Base-by-base conservation (phyloP, 148 eudicot genomes). In the Mesembryanthemum crystallinum region DNA sequence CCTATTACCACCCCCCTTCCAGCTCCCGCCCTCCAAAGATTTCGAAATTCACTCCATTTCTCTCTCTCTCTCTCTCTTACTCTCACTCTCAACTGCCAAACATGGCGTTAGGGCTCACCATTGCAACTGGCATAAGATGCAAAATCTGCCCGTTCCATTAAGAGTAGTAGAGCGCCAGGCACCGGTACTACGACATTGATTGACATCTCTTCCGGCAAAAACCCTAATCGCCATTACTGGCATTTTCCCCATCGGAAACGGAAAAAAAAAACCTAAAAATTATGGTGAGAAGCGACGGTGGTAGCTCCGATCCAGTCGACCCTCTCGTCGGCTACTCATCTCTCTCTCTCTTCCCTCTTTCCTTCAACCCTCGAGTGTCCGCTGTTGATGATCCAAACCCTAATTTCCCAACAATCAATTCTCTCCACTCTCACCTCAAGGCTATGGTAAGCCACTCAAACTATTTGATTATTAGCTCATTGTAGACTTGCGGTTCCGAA, bases 361-460 rank as follows among this genome's bases (percentile, higher is more conserved):
- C 82, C 3, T 64, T 69, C 64, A 66, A 64, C 3, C n/a, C 39
- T 1, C 35, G n/a, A 58, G 15, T 39, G 27, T 75, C 74, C 33
- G 35, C 68, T 8, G 45, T 28, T 25, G 42, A 64, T 45, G 12
- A 0, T 67, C 35, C 61, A 73, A 75, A 49, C 69, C 69, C 78
- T 64, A 73, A 70, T 35, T 20, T 39, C 15, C 35, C 76, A 64
- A 83, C 70, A 71, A 33, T 73, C 67, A 83, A 82, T 30, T 77
- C 88, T 24, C 27, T 82, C 24, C 81, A 80, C 64, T 55, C 80
- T 76, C 59, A 61, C 74, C 75, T 88, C 76, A 89, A 83, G 63
- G 71, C 85, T 20, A 52, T 77, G 86, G 97, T 91, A 83, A 17
- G 60, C 29, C 14, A 2, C 3, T 23, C 66, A 27, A 28, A 13